Evolutionary conservation across 768 basidiomycete species (phyloP).

Genomic region (Cystoderma amianthinum): DNA sequence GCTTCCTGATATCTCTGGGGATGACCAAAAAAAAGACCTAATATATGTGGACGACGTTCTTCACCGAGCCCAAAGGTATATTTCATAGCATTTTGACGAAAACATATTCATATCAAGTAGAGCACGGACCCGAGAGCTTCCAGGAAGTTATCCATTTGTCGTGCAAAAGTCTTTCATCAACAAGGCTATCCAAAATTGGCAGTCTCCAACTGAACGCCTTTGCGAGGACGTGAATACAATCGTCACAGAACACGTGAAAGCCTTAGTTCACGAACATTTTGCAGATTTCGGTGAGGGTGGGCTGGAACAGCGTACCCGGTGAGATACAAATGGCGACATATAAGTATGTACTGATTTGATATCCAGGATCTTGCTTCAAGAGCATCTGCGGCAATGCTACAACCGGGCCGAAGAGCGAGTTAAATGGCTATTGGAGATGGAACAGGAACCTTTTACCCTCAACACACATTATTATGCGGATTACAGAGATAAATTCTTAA

Average conservation of each 20-base stretch:
- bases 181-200: slow-evolving; percentile 34
- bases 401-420: slow-evolving; percentile 27
- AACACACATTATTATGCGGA: slow-evolving; percentile 42
- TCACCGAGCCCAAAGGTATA: slow-evolving; percentile 11
- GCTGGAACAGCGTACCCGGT: slow-evolving; percentile 32
- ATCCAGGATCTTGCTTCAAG: slow-evolving; percentile 34
- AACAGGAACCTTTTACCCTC: slow-evolving; percentile 35
- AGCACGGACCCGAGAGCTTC: slow-evolving; percentile 55
- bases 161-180: slow-evolving; percentile 38
- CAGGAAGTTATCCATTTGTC: slow-evolving; percentile 49
- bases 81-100: background rate
- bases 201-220: slow-evolving; percentile 27
- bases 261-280: slow-evolving; percentile 37
- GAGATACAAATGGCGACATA: slow-evolving; percentile 2
- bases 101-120: slow-evolving; percentile 19
- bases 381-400: slow-evolving; percentile 33
- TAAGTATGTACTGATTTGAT: background rate
- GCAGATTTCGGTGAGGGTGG: slow-evolving; percentile 33
- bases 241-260: slow-evolving; percentile 24
- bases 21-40: background rate
- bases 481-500: slow-evolving; percentile 37
- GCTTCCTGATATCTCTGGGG: too few relatives aligned
- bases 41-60: slow-evolving; percentile 19
- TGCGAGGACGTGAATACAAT: slow-evolving; percentile 25
- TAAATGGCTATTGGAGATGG: slow-evolving; percentile 36